phyloP scores from a whole-genome alignment of 768 basidiomycete genomes.

The Kwoniella dejecticola region DNA sequence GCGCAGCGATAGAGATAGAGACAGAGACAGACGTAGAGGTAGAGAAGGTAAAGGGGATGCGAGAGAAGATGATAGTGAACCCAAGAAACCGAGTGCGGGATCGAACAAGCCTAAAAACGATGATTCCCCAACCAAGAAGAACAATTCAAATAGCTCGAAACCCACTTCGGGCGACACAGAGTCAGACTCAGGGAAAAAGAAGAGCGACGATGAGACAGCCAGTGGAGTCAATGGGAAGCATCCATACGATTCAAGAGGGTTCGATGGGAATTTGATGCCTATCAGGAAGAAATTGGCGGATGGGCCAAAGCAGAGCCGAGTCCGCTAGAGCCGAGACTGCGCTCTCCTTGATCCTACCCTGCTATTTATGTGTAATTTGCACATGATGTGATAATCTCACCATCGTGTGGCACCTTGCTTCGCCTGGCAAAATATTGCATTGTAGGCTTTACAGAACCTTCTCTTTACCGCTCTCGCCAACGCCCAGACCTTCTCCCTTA shows the following conservation, averaged over 20 bases:
- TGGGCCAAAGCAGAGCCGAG: not conserved
- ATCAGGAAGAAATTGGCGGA: conserved; percentile 8
- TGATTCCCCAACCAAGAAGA: not conserved
- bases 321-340: too few relatives aligned
- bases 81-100: not conserved
- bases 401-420: too few relatives aligned
- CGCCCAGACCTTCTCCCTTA: conserved; percentile 27
- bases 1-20: not conserved
- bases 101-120: not conserved
- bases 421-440: too few relatives aligned
- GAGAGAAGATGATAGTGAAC: not conserved
- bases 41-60: not conserved
- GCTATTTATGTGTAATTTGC: too few relatives aligned
- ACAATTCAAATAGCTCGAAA: too few relatives aligned
- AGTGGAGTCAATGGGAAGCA: not conserved
- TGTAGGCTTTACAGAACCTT: conserved; percentile 19
- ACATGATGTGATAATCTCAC: too few relatives aligned
- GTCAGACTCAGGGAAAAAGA: too few relatives aligned
- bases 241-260: conserved; percentile 20
- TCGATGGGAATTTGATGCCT: conserved; percentile 20
- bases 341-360: too few relatives aligned
- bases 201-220: not conserved
- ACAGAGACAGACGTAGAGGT: not conserved
- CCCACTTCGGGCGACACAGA: not conserved
- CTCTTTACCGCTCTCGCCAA: conserved; percentile 19